These are phyloP conservation scores for Apium graveolens DNA, from an alignment of 129 eudicot genomes.

Conservation along the genomic window DNA sequence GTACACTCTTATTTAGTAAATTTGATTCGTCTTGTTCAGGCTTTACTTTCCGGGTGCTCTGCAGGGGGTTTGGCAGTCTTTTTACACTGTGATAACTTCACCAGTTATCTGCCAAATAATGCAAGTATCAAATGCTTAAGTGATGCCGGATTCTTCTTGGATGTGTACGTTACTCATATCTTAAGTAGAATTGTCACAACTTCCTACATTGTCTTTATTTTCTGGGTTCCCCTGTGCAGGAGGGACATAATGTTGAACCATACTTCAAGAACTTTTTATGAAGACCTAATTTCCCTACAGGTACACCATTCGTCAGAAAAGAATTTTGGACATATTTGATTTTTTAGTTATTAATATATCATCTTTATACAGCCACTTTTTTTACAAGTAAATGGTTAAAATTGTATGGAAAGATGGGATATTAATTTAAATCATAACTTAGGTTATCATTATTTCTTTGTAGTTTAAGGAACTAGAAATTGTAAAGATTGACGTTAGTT, in stretches of 20 bases:
- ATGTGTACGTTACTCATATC: conserved; percentile 39
- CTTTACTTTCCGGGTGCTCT: conserved; percentile 96
- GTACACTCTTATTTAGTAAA: neutral
- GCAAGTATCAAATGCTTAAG: conserved; percentile 84
- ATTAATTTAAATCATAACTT: neutral
- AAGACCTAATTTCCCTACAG: conserved; percentile 57
- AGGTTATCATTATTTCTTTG: neutral
- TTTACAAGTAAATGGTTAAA: neutral
- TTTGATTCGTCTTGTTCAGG: conserved; percentile 32
- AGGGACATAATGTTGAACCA: conserved; percentile 58
- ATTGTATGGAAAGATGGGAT: neutral
- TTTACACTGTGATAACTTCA: conserved; percentile 79
- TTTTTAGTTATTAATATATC: neutral
- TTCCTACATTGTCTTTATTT: neutral
- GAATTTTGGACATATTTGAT: neutral
- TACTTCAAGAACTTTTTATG: conserved; percentile 55
- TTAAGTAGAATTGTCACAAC: neutral
- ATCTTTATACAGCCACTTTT: neutral
- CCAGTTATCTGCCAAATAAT: conserved; percentile 54
- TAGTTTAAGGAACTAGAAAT: neutral
- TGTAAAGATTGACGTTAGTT: neutral
- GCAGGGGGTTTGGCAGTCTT: conserved; percentile 92
- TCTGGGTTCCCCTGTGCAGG: conserved; percentile 36
- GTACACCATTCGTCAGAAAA: conserved; percentile 14
- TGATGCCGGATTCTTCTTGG: conserved; percentile 90